phyloP scores from a whole-genome alignment of 2,329 filamentous ascomycete genomes.

The Rhinocladiella similis region DNA sequence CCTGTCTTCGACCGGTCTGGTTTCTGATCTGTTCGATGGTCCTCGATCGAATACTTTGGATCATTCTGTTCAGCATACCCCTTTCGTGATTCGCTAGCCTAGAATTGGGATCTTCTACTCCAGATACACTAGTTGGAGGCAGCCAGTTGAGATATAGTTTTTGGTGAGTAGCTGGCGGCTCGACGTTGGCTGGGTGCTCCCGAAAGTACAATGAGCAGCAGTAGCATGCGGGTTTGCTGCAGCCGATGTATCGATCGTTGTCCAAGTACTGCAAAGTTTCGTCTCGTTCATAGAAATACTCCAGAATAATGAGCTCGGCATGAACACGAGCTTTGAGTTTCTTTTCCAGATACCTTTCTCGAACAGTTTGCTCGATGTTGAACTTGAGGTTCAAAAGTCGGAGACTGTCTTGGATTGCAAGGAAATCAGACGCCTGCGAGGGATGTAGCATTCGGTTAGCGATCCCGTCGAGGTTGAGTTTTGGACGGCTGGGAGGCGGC shows the following conservation, averaged over 20 bases:
- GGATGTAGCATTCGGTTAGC: neutral
- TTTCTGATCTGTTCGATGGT: constrained; percentile 29
- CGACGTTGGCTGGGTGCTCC: constrained; percentile 32
- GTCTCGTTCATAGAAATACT: constrained; percentile 43
- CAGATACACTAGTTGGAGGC: constrained; percentile 18
- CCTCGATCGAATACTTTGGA: constrained; percentile 27
- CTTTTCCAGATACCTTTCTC: constrained; percentile 29
- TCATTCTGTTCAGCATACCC: constrained; percentile 33
- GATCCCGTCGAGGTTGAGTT: neutral
- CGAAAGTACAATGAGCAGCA: constrained; percentile 43
- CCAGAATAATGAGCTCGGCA: constrained; percentile 50
- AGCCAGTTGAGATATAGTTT: constrained; percentile 35
- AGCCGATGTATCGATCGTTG: constrained; percentile 49
- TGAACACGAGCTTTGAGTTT: constrained; percentile 39
- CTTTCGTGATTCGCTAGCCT: neutral
- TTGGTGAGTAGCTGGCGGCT: constrained; percentile 30
- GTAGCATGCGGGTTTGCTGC: constrained; percentile 55
- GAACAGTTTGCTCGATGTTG: constrained; percentile 10
- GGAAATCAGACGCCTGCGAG: neutral
- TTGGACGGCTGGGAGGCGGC: neutral
- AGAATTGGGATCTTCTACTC: neutral
- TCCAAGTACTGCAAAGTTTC: constrained; percentile 36
- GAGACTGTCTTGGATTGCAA: neutral
- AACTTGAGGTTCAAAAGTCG: neutral
- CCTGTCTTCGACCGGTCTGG: constrained; percentile 22